Evolutionary conservation across 495 filamentous ascomycete genomes (phyloP).

Genomic region (Penicillium bialowiezense): DNA sequence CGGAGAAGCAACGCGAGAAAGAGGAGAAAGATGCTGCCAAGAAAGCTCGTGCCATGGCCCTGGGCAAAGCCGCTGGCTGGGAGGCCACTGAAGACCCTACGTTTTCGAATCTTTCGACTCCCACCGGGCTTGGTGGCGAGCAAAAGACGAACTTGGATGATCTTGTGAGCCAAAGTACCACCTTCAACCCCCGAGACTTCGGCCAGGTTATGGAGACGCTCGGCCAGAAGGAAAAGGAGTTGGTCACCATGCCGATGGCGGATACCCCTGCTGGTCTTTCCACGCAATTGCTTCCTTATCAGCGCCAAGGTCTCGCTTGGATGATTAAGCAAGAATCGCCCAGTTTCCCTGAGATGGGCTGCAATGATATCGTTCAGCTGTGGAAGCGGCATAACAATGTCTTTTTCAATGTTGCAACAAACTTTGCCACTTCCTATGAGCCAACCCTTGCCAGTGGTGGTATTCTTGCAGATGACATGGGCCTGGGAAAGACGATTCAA

Average conservation of each 20-base stretch:
- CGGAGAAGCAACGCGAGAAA: slow-evolving; percentile 35
- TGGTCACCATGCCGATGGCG: slow-evolving; percentile 73
- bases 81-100: slow-evolving; percentile 22
- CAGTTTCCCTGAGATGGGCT: slow-evolving; percentile 56
- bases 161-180: slow-evolving; percentile 63
- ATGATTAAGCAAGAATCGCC: slow-evolving; percentile 75
- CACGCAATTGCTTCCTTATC: slow-evolving; percentile 74
- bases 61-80: slow-evolving; percentile 36
- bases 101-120: slow-evolving; percentile 32
- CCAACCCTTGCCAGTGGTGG: slow-evolving; percentile 75
- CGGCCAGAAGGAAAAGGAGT: slow-evolving; percentile 62
- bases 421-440: slow-evolving; percentile 54
- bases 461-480: slow-evolving; percentile 93
- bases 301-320: slow-evolving; percentile 83
- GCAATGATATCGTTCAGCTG: slow-evolving; percentile 68
- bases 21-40: slow-evolving; percentile 51
- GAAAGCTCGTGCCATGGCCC: slow-evolving; percentile 38
- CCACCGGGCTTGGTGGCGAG: slow-evolving; percentile 19
- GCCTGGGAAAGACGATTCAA: slow-evolving; percentile 88
- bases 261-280: slow-evolving; percentile 59
- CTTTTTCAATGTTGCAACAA: slow-evolving; percentile 76
- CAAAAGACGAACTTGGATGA: slow-evolving; percentile 57
- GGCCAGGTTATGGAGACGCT: slow-evolving; percentile 67
- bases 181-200: slow-evolving; percentile 66
- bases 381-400: slow-evolving; percentile 62